phyloP scores from a whole-genome alignment of 2,329 filamentous ascomycete genomes.

The Lachnellula suecica region DNA sequence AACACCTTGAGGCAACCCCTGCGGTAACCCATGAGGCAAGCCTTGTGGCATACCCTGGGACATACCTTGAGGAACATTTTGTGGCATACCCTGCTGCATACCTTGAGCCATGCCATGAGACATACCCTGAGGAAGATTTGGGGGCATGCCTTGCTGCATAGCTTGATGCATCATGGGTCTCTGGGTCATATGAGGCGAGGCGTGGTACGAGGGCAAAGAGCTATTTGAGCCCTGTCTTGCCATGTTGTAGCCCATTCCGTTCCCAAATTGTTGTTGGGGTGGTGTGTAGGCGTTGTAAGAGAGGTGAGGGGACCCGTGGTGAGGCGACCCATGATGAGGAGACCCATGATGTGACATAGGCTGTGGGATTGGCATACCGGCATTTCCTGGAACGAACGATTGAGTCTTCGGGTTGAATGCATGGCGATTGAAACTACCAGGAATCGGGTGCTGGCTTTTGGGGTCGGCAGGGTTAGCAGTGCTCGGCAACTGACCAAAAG shows the following conservation, averaged over 20 bases:
- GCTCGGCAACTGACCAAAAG: constrained; percentile 75
- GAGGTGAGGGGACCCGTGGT: constrained; percentile 41
- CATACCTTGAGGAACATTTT: constrained; percentile 24
- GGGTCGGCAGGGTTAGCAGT: constrained; percentile 69
- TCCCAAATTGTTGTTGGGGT: constrained; percentile 32
- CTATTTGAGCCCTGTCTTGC: constrained; percentile 35
- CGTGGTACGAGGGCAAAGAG: constrained; percentile 35
- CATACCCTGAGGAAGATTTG: constrained; percentile 27
- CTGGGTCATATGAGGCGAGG: constrained; percentile 35
- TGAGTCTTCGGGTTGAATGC: constrained; percentile 94
- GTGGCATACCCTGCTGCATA: constrained; percentile 23
- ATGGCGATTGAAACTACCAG: constrained; percentile 80
- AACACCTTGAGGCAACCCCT: constrained; percentile 14
- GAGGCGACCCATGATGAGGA: constrained; percentile 41
- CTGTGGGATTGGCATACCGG: constrained; percentile 46
- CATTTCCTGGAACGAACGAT: constrained; percentile 75
- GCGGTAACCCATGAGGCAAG: constrained; percentile 21
- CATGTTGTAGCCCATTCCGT: constrained; percentile 35
- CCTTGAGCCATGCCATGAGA: constrained; percentile 22
- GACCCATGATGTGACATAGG: constrained; percentile 33
- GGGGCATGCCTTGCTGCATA: constrained; percentile 27
- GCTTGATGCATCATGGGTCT: constrained; percentile 35
- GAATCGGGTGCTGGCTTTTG: constrained; percentile 77
- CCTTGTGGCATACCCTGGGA: constrained; percentile 24
- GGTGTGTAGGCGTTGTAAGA: constrained; percentile 39